phyloP scores from a whole-genome alignment of 129 eudicot genomes.

The Flaveria linearis region DNA sequence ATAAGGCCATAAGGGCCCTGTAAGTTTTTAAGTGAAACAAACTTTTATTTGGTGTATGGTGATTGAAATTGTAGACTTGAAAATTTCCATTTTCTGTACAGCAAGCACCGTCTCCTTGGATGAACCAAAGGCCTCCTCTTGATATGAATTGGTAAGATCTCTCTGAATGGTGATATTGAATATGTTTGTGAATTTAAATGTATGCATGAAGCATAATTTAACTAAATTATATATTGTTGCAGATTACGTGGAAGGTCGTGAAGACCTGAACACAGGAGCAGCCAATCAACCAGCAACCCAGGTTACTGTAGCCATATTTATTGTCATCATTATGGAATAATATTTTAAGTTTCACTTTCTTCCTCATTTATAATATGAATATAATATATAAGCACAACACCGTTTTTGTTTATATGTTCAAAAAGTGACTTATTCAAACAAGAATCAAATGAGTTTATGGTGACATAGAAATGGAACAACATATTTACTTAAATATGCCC shows the following conservation, averaged over 20 bases:
- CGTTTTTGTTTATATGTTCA: slow-evolving; percentile 17
- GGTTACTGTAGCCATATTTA: slow-evolving; percentile 29
- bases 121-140: slow-evolving; percentile 74
- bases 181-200: too few relatives aligned
- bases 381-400: slow-evolving; percentile 4
- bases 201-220: neutral
- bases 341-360: neutral
- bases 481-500: too few relatives aligned
- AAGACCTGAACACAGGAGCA: slow-evolving; percentile 67
- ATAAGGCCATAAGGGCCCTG: neutral
- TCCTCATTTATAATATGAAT: slow-evolving; percentile 2
- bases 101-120: slow-evolving; percentile 87
- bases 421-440: neutral
- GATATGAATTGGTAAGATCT: slow-evolving; percentile 80
- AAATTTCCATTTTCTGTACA: slow-evolving; percentile 34
- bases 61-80: neutral
- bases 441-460: slow-evolving; percentile 6
- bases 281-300: slow-evolving; percentile 57
- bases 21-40: neutral
- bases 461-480: slow-evolving; percentile 10
- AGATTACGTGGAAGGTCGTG: too few relatives aligned
- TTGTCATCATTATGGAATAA: neutral
- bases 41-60: neutral
- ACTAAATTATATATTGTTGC: slow-evolving; percentile 11
- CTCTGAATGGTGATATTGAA: neutral